Conservation (phyloP, 257 asterid genomes). For the Cordia subcordata region DNA sequence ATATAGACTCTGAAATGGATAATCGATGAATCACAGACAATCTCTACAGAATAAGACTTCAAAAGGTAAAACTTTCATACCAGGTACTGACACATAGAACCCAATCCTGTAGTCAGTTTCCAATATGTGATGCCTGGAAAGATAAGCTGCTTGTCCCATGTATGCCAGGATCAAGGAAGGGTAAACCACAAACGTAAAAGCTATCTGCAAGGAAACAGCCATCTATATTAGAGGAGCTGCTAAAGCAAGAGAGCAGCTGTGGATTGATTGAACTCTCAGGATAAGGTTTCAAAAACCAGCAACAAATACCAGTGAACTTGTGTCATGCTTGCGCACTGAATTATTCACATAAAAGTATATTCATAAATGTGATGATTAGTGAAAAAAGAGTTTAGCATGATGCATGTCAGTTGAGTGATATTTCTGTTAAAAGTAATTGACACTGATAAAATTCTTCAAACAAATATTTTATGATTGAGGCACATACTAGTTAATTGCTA, state of each 20-base stretch:
- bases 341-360: too few species aligned
- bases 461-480: too few species aligned
- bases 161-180: slow-evolving; percentile 94
- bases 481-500: too few species aligned
- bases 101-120: slow-evolving; percentile 72
- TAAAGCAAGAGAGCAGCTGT: background rate
- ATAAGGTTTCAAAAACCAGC: too few species aligned
- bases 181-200: slow-evolving; percentile 80
- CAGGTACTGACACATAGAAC: slow-evolving; percentile 92
- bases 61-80: slow-evolving; percentile 24
- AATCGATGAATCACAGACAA: background rate
- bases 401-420: too few species aligned
- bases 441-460: too few species aligned
- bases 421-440: too few species aligned
- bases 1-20: background rate
- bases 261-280: background rate
- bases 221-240: slow-evolving; percentile 5
- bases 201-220: slow-evolving; percentile 50
- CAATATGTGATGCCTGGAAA: slow-evolving; percentile 72
- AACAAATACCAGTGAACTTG: too few species aligned
- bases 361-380: too few species aligned
- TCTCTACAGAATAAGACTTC: background rate
- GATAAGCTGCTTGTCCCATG: slow-evolving; percentile 99
- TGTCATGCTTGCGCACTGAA: too few species aligned
- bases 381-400: too few species aligned